Percentiles rank a stretch among this genome's conserved stretches.
Conservation (phyloP, 2,329 filamentous ascomycete species). For the Aspergillus terreus region DNA sequence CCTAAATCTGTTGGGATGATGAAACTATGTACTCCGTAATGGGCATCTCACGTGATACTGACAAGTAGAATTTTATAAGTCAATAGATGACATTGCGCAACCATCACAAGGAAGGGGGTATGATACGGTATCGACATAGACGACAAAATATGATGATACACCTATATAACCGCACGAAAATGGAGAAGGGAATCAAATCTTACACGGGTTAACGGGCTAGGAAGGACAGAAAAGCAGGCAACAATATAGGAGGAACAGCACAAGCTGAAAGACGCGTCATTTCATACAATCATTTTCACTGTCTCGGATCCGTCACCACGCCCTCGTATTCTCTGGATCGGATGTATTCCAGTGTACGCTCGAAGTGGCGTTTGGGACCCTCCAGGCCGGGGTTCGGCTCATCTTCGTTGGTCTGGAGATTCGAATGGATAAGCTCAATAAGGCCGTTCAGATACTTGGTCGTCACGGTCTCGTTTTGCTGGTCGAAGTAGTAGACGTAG, state of each 20-base stretch:
- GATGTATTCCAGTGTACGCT: slow-evolving; percentile 93
- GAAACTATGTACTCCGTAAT: too few species aligned
- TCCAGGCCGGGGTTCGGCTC: slow-evolving; percentile 69
- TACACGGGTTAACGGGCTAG: slow-evolving; percentile 1
- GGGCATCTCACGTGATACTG: too few species aligned
- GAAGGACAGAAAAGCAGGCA: slow-evolving; percentile 4
- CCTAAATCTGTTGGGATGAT: too few species aligned
- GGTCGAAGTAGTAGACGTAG: slow-evolving; percentile 99
- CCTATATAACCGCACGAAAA: slow-evolving; percentile 22
- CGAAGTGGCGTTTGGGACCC: slow-evolving; percentile 87
- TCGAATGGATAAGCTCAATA: slow-evolving; percentile 97
- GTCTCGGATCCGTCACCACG: slow-evolving; percentile 66
- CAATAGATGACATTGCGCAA: background rate
- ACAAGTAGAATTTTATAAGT: slow-evolving; percentile 4
- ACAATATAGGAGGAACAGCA: slow-evolving; percentile 11
- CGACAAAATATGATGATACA: slow-evolving; percentile 21
- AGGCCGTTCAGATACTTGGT: slow-evolving; percentile 97
- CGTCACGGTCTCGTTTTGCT: slow-evolving; percentile 97
- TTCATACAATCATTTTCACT: slow-evolving; percentile 21
- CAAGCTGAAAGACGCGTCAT: slow-evolving; percentile 2
- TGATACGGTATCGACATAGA: slow-evolving; percentile 15
- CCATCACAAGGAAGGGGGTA: slow-evolving; percentile 14
- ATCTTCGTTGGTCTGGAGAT: slow-evolving; percentile 75
- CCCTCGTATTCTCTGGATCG: slow-evolving; percentile 88
- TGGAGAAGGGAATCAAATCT: slow-evolving; percentile 5